Percentiles rank a stretch among this genome's conserved stretches.
Evolutionary conservation across 2,329 filamentous ascomycete species (phyloP).

Genomic region (Bertia moriformis): DNA sequence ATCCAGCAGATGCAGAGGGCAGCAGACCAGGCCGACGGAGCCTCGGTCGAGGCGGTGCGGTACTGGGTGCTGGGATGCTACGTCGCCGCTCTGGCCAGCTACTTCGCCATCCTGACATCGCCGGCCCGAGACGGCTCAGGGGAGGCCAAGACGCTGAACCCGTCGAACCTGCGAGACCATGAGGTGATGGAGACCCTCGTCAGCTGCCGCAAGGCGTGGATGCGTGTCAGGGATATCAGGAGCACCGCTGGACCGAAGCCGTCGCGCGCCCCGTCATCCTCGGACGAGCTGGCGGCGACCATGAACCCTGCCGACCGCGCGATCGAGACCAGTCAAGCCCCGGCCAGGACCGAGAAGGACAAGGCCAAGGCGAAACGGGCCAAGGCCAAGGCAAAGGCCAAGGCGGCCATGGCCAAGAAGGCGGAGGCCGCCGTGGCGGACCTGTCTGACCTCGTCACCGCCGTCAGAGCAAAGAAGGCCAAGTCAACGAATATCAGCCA

Average conservation of each 20-base stretch:
- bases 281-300: constrained; percentile 2
- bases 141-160: constrained; percentile 42
- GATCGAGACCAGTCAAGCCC: constrained; percentile 11
- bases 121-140: constrained; percentile 46
- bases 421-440: constrained; percentile 60
- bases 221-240: constrained; percentile 53
- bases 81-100: constrained; percentile 74
- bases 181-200: constrained; percentile 78
- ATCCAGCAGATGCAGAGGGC: constrained; percentile 42
- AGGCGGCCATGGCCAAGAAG: constrained; percentile 27
- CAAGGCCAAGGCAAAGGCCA: constrained; percentile 18
- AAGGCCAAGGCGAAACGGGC: constrained; percentile 20
- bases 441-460: constrained; percentile 48
- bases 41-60: constrained; percentile 52
- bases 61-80: constrained; percentile 75
- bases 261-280: not conserved
- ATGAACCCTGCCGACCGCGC: constrained; percentile 7
- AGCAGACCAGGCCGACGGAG: constrained; percentile 33
- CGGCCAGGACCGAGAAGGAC: constrained; percentile 12
- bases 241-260: not conserved
- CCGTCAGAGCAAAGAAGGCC: no score
- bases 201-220: constrained; percentile 69
- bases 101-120: constrained; percentile 85
- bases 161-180: constrained; percentile 73
- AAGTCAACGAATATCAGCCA: constrained; percentile 23